Evolutionary conservation across 257 asterid genomes (phyloP).

Genomic region (Ilex aquifolium): DNA sequence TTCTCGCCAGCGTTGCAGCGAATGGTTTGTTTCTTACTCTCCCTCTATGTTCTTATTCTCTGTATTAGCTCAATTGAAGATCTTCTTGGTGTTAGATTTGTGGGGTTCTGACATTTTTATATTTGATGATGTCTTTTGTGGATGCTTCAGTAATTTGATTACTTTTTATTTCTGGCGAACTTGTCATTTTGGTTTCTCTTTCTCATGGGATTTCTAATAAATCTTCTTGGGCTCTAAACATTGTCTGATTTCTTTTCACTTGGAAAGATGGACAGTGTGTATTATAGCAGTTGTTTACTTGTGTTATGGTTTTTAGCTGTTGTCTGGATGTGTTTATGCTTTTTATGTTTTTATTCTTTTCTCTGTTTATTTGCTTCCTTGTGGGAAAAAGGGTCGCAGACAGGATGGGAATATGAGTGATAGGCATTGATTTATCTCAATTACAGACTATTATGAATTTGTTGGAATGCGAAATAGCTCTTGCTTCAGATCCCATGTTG

Average conservation of each 20-base stretch:
- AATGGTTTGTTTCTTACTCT: constrained; percentile 52
- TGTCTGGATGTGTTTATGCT: too few relatives aligned
- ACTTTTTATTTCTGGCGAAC: not conserved
- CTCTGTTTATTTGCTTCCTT: too few relatives aligned
- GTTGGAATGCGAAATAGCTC: too few relatives aligned
- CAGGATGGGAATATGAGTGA: too few relatives aligned
- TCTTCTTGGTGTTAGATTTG: not conserved
- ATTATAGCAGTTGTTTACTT: too few relatives aligned
- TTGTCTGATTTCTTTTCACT: not conserved
- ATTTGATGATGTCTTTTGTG: not conserved
- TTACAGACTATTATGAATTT: too few relatives aligned
- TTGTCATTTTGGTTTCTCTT: not conserved
- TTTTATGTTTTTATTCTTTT: too few relatives aligned
- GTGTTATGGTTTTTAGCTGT: too few relatives aligned
- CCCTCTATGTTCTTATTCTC: not conserved
- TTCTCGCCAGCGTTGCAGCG: constrained; percentile 58
- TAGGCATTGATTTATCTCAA: too few relatives aligned
- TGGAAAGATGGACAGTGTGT: not conserved
- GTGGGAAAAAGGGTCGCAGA: too few relatives aligned
- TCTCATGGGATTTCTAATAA: not conserved
- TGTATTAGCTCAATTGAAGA: not conserved
- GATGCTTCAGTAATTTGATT: not conserved
- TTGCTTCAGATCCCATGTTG: too few relatives aligned
- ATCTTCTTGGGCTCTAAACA: not conserved
- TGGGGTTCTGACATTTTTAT: not conserved